Conservation (phyloP, 768 basidiomycete genomes). For the Boletus vinaceobasis region DNA sequence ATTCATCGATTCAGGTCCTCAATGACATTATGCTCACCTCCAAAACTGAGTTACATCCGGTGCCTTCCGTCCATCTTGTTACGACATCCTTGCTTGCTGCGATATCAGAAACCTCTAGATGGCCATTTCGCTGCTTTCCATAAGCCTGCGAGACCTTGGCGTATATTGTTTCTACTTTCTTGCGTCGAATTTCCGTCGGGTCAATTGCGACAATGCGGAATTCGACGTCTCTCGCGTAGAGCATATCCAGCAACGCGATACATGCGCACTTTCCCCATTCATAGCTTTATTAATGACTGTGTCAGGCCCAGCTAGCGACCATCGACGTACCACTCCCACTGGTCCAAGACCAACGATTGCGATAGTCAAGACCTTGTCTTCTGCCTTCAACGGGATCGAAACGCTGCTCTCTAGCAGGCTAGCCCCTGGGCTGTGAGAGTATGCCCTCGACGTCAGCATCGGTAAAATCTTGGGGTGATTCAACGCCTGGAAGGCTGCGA, state of each 20-base stretch:
- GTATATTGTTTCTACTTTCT: constrained; percentile 60
- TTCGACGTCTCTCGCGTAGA: constrained; percentile 42
- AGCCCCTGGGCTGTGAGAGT: constrained; percentile 40
- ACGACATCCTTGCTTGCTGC: constrained; percentile 51
- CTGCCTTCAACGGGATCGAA: constrained; percentile 33
- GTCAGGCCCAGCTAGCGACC: neutral
- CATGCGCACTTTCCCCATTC: constrained; percentile 46
- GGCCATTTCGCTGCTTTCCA: constrained; percentile 27
- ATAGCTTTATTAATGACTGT: neutral
- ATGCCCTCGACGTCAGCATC: constrained; percentile 54
- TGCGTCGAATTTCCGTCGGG: constrained; percentile 50
- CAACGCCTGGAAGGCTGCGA: constrained; percentile 68
- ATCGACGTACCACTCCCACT: constrained; percentile 56
- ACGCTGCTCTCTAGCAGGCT: constrained; percentile 1
- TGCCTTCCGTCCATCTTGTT: constrained; percentile 48
- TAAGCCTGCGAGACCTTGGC: constrained; percentile 45
- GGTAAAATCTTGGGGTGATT: constrained; percentile 70
- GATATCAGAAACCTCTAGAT: constrained; percentile 49
- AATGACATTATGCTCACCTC: constrained; percentile 44
- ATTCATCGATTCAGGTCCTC: neutral
- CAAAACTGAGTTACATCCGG: constrained; percentile 63
- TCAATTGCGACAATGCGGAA: constrained; percentile 67
- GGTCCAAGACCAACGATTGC: constrained; percentile 76
- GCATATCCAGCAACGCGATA: constrained; percentile 60
- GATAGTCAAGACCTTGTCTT: constrained; percentile 54